phyloP scores from a whole-genome alignment of 805 yeast species.

The Spathaspora girioi region DNA sequence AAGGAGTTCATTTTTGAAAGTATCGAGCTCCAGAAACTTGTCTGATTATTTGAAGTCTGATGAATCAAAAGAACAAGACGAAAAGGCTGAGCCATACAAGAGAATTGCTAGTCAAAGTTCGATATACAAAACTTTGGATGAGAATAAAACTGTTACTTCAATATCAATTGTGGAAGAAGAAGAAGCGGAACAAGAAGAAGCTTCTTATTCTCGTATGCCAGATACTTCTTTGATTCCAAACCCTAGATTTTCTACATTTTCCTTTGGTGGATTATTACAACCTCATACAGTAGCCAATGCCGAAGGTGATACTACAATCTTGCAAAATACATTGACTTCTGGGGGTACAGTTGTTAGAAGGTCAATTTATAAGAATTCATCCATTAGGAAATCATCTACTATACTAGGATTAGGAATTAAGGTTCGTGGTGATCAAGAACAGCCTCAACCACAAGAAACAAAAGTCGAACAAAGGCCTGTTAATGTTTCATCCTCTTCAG shows the following conservation, averaged over 20 bases:
- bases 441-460: neutral
- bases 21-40: conserved; percentile 35
- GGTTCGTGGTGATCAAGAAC: conserved; percentile 4
- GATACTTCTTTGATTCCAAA: conserved; percentile 24
- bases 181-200: conserved; percentile 3
- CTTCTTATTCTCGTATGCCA: too few relatives aligned
- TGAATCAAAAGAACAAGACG: neutral
- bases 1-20: conserved; percentile 23
- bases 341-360: conserved; percentile 19
- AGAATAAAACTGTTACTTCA: conserved; percentile 1
- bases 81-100: conserved; percentile 10
- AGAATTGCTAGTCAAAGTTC: conserved; percentile 8
- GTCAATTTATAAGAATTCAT: conserved; percentile 1
- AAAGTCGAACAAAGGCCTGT: neutral
- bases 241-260: conserved; percentile 40
- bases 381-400: conserved; percentile 9
- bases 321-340: conserved; percentile 10
- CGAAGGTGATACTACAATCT: conserved; percentile 11
- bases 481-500: neutral
- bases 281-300: conserved; percentile 8
- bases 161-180: neutral
- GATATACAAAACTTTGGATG: conserved; percentile 17
- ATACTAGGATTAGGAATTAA: conserved; percentile 27
- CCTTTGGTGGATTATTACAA: conserved; percentile 32
- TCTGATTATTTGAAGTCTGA: conserved; percentile 16